phyloP scores from a whole-genome alignment of 768 basidiomycete species.

The Lyophyllum decastes region DNA sequence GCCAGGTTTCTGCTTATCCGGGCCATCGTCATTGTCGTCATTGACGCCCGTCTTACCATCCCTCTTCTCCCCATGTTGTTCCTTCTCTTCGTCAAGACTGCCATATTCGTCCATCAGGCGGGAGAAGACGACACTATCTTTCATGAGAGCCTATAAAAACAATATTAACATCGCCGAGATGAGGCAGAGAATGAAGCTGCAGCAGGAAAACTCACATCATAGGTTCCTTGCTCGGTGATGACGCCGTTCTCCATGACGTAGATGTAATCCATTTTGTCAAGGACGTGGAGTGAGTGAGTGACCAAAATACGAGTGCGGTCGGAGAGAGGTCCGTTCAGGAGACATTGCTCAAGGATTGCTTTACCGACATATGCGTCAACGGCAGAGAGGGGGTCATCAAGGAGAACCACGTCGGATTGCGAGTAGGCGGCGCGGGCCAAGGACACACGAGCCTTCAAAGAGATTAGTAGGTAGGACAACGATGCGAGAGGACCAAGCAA shows the following conservation, averaged over 20 bases:
- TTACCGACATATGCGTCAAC: constrained; percentile 79
- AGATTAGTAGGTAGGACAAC: constrained; percentile 6
- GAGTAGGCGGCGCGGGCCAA: constrained; percentile 80
- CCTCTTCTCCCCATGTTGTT: no score
- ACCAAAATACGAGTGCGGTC: constrained; percentile 62
- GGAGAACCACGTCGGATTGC: constrained; percentile 67
- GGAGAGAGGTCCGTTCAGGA: constrained; percentile 53
- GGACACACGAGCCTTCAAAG: constrained; percentile 77
- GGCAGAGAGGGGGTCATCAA: constrained; percentile 83
- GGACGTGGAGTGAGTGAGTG: constrained; percentile 59
- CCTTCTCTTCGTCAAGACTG: no score
- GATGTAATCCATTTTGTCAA: constrained; percentile 62
- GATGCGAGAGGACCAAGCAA: not conserved
- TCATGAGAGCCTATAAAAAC: constrained; percentile 41
- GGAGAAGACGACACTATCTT: constrained; percentile 43
- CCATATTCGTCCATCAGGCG: constrained; percentile 60
- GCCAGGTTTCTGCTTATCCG: constrained; percentile 28
- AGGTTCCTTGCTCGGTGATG: constrained; percentile 66
- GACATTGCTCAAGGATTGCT: constrained; percentile 63
- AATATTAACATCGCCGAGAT: not conserved
- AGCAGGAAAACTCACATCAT: constrained; percentile 35
- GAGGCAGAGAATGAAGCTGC: no score
- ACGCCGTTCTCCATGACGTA: constrained; percentile 61
- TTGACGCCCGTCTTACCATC: no score
- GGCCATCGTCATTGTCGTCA: no score